Evolutionary conservation across 495 filamentous ascomycete genomes (phyloP).

Genomic region (Aspergillus conjunctus): DNA sequence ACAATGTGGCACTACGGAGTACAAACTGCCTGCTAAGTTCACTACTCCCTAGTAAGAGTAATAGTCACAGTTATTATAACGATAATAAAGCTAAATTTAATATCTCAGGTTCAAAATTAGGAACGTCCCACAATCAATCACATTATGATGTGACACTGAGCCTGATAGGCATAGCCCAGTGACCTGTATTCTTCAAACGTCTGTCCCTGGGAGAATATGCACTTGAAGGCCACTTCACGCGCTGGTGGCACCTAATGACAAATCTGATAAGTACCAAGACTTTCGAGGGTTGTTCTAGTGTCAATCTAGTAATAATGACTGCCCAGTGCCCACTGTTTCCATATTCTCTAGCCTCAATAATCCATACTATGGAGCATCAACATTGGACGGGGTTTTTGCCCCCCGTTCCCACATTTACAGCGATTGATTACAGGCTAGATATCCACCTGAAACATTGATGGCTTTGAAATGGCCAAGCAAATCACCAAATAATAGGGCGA

Average conservation of each 20-base stretch:
- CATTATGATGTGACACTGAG: neutral
- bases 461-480: neutral
- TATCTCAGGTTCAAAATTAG: neutral
- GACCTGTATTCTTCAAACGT: conserved; percentile 2
- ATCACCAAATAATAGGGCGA: neutral
- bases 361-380: too few species aligned
- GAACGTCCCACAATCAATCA: neutral
- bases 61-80: neutral
- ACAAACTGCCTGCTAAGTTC: too few species aligned
- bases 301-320: neutral
- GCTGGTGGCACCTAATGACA: conserved; percentile 11
- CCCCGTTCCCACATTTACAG: neutral
- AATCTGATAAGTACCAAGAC: conserved; percentile 11
- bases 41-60: neutral
- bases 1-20: conserved; percentile 1
- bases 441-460: neutral
- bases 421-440: neutral
- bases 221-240: neutral
- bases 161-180: neutral
- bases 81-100: neutral
- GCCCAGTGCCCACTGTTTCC: neutral
- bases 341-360: too few species aligned
- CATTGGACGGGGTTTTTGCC: too few species aligned
- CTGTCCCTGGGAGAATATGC: neutral
- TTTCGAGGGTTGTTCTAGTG: neutral